phyloP scores from a whole-genome alignment of 768 basidiomycete genomes.

The Boletus barrowsii region DNA sequence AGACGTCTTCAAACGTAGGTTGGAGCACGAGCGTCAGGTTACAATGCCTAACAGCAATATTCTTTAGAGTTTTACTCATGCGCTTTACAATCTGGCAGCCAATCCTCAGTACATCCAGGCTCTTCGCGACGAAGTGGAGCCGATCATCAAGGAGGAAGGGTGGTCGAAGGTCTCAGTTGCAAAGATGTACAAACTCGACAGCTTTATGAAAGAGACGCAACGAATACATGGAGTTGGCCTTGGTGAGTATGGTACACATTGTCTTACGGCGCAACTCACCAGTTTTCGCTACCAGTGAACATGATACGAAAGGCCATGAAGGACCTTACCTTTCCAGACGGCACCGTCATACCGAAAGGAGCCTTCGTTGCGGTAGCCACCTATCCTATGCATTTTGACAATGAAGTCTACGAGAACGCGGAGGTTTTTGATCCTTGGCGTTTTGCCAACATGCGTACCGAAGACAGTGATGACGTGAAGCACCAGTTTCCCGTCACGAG shows the following conservation, averaged over 20 bases:
- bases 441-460: conserved; percentile 36
- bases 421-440: conserved; percentile 29
- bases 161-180: conserved; percentile 18
- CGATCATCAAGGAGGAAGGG: conserved; percentile 10
- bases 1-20: conserved; percentile 16
- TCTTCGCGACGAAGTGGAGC: conserved; percentile 17
- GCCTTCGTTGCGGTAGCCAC: conserved; percentile 23
- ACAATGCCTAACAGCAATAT: neutral
- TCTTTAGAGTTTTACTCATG: conserved; percentile 10
- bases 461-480: conserved; percentile 31
- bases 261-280: too few species aligned
- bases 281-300: neutral
- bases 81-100: conserved; percentile 6
- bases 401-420: conserved; percentile 32
- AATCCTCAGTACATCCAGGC: conserved; percentile 12
- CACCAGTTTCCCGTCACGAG: conserved; percentile 34
- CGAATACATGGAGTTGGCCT: conserved; percentile 30
- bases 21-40: too few species aligned
- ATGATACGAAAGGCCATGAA: conserved; percentile 10
- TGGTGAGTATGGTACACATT: conserved; percentile 11
- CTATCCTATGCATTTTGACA: conserved; percentile 23
- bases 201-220: conserved; percentile 19
- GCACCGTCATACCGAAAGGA: conserved; percentile 36
- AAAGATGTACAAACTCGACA: conserved; percentile 20
- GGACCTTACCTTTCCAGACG: conserved; percentile 33